A percentile compares a stretch with the other conserved stretches of the same genome.
Evolutionary conservation across 1,139 yeast species (phyloP).

Genomic region (Yamadazyma siamensis): DNA sequence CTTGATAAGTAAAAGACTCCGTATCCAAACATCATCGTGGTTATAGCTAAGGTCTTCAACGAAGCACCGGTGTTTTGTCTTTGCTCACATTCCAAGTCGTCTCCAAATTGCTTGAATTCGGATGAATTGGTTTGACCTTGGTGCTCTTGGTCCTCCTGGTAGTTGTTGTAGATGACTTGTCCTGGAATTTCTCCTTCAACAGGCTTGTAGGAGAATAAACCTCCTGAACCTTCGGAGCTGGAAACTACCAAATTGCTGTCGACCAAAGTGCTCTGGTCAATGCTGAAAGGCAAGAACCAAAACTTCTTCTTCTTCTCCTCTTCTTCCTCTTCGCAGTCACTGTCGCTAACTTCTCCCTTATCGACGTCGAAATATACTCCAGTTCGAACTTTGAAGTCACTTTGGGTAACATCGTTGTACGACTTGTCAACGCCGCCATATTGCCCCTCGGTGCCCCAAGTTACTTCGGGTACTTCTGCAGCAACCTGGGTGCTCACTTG

Average conservation of each 20-base stretch:
- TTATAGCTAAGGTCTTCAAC: background rate
- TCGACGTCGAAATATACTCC: slow-evolving; percentile 12
- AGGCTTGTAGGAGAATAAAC: slow-evolving; percentile 10
- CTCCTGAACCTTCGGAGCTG: slow-evolving; percentile 7
- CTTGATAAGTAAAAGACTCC: background rate
- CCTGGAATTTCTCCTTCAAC: slow-evolving; percentile 5
- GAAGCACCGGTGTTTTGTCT: slow-evolving; percentile 2
- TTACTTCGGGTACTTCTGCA: background rate
- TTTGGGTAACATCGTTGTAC: slow-evolving; percentile 3
- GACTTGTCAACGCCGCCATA: slow-evolving; percentile 9
- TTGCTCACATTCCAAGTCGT: slow-evolving; percentile 8
- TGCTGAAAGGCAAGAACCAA: slow-evolving; percentile 15
- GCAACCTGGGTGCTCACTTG: slow-evolving; percentile 1
- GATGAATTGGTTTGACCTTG: background rate
- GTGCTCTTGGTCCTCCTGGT: background rate
- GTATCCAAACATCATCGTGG: background rate
- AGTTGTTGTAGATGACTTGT: slow-evolving; percentile 1
- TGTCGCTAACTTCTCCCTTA: slow-evolving; percentile 7
- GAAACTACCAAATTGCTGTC: slow-evolving; percentile 12
- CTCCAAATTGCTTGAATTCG: slow-evolving; percentile 8
- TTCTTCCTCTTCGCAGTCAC: slow-evolving; percentile 10
- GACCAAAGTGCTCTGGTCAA: slow-evolving; percentile 8
- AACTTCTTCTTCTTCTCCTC: slow-evolving; percentile 14
- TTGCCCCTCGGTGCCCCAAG: background rate
- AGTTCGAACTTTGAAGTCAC: slow-evolving; percentile 11